A percentile compares a stretch with the other conserved stretches of the same genome.
phyloP scores from a whole-genome alignment of 306 rosid genomes.

The Quercus engelmannii region DNA sequence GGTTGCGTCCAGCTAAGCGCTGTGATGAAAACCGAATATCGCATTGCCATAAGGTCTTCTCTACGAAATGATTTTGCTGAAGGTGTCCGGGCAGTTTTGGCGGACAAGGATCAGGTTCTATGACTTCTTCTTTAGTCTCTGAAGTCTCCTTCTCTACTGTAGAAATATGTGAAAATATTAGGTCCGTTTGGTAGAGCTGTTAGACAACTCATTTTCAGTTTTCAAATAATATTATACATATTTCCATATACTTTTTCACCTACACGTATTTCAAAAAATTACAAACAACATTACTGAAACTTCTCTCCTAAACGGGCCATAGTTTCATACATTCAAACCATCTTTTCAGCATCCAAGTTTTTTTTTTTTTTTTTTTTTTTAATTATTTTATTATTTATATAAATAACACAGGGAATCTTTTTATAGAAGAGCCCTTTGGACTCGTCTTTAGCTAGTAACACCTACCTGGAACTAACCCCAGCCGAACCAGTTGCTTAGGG shows the following conservation, averaged over 20 bases:
- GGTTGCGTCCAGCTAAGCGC: conserved; percentile 55
- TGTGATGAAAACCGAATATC: conserved; percentile 89
- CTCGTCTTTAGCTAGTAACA: no score
- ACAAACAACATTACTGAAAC: no score
- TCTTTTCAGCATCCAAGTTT: not conserved
- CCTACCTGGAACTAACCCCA: no score
- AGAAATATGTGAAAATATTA: conserved; percentile 1
- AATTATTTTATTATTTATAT: no score
- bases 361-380: not conserved
- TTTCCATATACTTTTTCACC: no score
- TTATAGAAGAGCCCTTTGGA: no score
- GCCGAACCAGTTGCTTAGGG: rapidly evolving
- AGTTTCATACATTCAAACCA: not conserved
- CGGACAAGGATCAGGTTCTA: conserved; percentile 92
- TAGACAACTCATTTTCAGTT: no score
- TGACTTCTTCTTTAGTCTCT: not conserved
- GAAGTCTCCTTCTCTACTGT: not conserved
- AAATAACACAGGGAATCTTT: no score
- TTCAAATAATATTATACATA: no score
- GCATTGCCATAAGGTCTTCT: conserved; percentile 81
- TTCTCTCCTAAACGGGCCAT: no score
- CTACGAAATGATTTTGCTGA: conserved; percentile 80
- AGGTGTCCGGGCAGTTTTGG: conserved; percentile 93
- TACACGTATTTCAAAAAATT: no score
- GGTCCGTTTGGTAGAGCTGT: not conserved